phyloP scores from a whole-genome alignment of 345 rosid species.

The Eutrema yunnanense region DNA sequence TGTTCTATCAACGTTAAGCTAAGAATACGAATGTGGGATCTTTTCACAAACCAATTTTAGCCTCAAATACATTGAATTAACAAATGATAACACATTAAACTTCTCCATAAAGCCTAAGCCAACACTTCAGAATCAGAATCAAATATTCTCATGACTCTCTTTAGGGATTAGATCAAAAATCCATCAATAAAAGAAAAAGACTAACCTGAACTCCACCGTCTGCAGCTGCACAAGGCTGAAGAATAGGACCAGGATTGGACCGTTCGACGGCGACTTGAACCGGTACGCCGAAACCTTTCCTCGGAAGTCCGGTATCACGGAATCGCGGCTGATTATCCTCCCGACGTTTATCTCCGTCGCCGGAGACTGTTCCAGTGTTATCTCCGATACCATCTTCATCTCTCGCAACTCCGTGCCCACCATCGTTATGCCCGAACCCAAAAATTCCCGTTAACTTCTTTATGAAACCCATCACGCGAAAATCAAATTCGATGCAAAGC shows the following conservation, averaged over 20 bases:
- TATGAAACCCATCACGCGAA: slow-evolving; percentile 58
- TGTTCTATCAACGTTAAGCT: not conserved
- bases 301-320: slow-evolving; percentile 65
- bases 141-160: not conserved
- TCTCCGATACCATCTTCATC: slow-evolving; percentile 35
- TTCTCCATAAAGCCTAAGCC: not conserved
- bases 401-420: slow-evolving; percentile 33
- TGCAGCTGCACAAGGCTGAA: slow-evolving; percentile 57
- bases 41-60: not conserved
- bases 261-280: slow-evolving; percentile 77
- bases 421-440: slow-evolving; percentile 67
- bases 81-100: not conserved
- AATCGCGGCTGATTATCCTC: slow-evolving; percentile 28
- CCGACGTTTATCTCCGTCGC: slow-evolving; percentile 13
- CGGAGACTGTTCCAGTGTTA: not conserved
- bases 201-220: slow-evolving; percentile 94
- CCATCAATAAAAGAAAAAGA: not conserved
- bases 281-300: slow-evolving; percentile 78
- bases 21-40: not conserved
- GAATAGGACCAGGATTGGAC: slow-evolving; percentile 50
- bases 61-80: not conserved
- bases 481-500: not conserved
- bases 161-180: not conserved
- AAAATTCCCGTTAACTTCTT: slow-evolving; percentile 78
- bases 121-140: not conserved